A percentile compares a stretch with the other conserved stretches of the same genome.
phyloP scores from a whole-genome alignment of 495 filamentous ascomycete species.

The Aspergillus nidulans region DNA sequence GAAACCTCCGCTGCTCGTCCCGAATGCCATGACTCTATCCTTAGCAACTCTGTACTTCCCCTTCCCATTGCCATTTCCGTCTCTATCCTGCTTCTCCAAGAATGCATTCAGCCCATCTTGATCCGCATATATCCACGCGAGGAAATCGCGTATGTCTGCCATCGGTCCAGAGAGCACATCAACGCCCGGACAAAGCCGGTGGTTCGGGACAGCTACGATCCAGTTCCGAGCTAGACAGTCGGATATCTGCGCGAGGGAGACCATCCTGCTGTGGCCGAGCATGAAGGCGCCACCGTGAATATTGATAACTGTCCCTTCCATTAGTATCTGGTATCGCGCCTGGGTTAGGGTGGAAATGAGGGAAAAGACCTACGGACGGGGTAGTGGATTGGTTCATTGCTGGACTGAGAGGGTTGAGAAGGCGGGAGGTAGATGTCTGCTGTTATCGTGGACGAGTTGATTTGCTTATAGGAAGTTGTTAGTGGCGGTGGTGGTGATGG shows the following conservation, averaged over 20 bases:
- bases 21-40: conserved; percentile 31
- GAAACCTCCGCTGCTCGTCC: conserved; percentile 29
- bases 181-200: conserved; percentile 31
- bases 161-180: conserved; percentile 29
- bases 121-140: conserved; percentile 21
- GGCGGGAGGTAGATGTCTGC: conserved; percentile 28
- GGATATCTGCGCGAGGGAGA: conserved; percentile 27
- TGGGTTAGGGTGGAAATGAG: too few relatives aligned
- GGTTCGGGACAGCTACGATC: conserved; percentile 37
- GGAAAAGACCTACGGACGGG: conserved; percentile 25
- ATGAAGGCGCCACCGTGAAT: conserved; percentile 41
- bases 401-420: not conserved
- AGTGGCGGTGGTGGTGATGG: conserved; percentile 12
- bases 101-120: conserved; percentile 6
- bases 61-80: too few relatives aligned
- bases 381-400: conserved; percentile 12
- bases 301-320: conserved; percentile 25
- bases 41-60: conserved; percentile 19
- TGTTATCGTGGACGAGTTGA: conserved; percentile 24
- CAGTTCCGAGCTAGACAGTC: conserved; percentile 34
- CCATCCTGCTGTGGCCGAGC: conserved; percentile 32
- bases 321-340: not conserved
- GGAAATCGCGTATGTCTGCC: conserved; percentile 13
- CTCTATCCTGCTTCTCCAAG: not conserved
- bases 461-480: conserved; percentile 28